Base-by-base conservation (phyloP, 495 filamentous ascomycete genomes). In the Hypoxylon fuscum region DNA sequence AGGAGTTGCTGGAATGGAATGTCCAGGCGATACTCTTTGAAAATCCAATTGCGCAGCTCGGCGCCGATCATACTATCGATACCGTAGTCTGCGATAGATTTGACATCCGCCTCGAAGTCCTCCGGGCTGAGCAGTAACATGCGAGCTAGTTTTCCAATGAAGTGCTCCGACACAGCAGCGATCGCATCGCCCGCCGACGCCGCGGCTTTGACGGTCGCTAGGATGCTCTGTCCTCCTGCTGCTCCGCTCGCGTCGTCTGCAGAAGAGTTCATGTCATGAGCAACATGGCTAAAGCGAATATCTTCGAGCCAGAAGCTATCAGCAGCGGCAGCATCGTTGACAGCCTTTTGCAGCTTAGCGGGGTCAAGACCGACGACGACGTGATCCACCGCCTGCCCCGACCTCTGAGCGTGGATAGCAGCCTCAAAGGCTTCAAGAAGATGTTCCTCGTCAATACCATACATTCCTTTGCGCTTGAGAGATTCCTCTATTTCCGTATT, bases 61-160 rank as follows among this genome's bases (percentile, higher is more conserved):
- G 75, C 73, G 15, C 70, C 76, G 42, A 80, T 72, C 80, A 83
- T 77, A 59, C 71, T 77, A 55, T 83, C 79, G 12, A 82, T 29
- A 15, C 79, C 79, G 44, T 77, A 81, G 10, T 41, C 46, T 3
- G 70, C 73, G 22, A 82, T 56, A 0, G 73, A 66, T 21, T 41
- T 45, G 14, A 32, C 62, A 9, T 64, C 49, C n/a, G 48, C 15
- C 14, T 75, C 64, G 35, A 74, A 60, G 11, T 61, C 59, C 14
- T 70, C 70, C 11, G 48, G 20, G 20, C 25, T 17, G 2, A 79
- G 23, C 55, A 75, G 40, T 32, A 80, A 47, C 14, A 79, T 66
- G 29, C 69, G 52, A 2, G 70, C 34, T 20, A 76, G 55, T 61
- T 76, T 71, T 9, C 60, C 56, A 23, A 61, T 62, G 49, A 79